These are phyloP conservation scores for Salix suchowensis DNA, from an alignment of 345 rosid species.

Conservation along the genomic window DNA sequence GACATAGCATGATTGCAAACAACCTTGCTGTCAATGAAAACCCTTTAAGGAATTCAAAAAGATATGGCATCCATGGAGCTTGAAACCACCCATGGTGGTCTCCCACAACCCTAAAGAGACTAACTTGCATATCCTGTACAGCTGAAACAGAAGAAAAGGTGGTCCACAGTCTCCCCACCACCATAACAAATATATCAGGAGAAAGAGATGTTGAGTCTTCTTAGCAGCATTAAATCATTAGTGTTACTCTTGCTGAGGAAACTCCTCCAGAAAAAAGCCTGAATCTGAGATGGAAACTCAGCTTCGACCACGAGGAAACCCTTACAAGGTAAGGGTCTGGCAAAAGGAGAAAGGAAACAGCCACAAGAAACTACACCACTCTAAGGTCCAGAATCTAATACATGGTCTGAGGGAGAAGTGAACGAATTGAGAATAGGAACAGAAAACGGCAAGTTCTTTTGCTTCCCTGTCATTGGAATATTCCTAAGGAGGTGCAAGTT, in stretches of 20 bases:
- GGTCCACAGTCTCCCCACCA: neutral
- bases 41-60: neutral
- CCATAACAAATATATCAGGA: neutral
- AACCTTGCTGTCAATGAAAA: neutral
- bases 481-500: neutral
- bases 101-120: neutral
- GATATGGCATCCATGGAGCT: neutral
- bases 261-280: neutral
- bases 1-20: neutral
- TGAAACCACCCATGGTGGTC: neutral
- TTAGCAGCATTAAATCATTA: neutral
- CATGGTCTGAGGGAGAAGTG: neutral
- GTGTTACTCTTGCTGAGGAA: neutral
- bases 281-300: neutral
- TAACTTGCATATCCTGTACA: neutral
- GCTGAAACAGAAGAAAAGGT: neutral
- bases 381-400: neutral
- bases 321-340: neutral
- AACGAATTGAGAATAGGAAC: neutral
- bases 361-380: neutral
- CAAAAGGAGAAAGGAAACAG: neutral
- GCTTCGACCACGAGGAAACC: neutral
- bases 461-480: neutral
- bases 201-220: neutral
- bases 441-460: neutral